Evolutionary conservation across 2,329 filamentous ascomycete genomes (phyloP).

Genomic region (Monosporascus ibericus): DNA sequence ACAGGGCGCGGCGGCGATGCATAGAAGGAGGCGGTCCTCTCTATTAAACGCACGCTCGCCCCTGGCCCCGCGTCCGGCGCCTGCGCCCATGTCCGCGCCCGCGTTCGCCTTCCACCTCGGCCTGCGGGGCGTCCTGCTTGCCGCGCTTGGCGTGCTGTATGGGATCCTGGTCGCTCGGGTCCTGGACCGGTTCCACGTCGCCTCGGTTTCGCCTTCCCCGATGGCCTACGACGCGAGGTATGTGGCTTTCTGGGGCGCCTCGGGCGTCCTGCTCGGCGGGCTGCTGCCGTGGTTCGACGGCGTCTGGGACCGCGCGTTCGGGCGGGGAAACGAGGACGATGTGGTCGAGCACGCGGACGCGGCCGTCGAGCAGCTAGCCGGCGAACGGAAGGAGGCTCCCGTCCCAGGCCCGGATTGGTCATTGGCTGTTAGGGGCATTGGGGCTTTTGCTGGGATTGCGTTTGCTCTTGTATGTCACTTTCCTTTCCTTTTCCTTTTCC

Average conservation of each 20-base stretch:
- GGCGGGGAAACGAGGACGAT: slow-evolving; percentile 17
- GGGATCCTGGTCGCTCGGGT: slow-evolving; percentile 75
- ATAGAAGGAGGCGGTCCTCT: slow-evolving; percentile 30
- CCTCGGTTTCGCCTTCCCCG: slow-evolving; percentile 38
- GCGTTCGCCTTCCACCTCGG: slow-evolving; percentile 42
- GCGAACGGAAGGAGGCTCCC: slow-evolving; percentile 28
- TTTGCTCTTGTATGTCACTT: slow-evolving; percentile 65
- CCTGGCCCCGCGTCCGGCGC: slow-evolving; percentile 4
- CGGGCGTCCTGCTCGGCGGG: slow-evolving; percentile 71
- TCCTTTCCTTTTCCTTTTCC: not conserved
- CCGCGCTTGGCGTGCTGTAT: slow-evolving; percentile 74
- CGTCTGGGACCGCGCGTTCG: slow-evolving; percentile 57
- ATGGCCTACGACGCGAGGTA: slow-evolving; percentile 55
- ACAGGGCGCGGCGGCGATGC: slow-evolving; percentile 23
- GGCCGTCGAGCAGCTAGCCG: slow-evolving; percentile 14
- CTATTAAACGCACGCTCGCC: slow-evolving; percentile 15
- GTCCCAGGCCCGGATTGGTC: slow-evolving; percentile 62
- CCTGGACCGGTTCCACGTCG: slow-evolving; percentile 57
- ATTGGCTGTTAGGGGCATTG: slow-evolving; percentile 49
- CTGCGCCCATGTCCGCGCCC: slow-evolving; percentile 21
- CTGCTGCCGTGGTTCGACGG: slow-evolving; percentile 80
- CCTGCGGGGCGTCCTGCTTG: slow-evolving; percentile 60
- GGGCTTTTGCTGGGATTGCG: slow-evolving; percentile 55
- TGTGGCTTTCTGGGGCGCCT: slow-evolving; percentile 73
- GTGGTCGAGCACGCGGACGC: slow-evolving; percentile 11